Evolutionary conservation across 306 rosid genomes (phyloP).

Genomic region (Pyrus communis): DNA sequence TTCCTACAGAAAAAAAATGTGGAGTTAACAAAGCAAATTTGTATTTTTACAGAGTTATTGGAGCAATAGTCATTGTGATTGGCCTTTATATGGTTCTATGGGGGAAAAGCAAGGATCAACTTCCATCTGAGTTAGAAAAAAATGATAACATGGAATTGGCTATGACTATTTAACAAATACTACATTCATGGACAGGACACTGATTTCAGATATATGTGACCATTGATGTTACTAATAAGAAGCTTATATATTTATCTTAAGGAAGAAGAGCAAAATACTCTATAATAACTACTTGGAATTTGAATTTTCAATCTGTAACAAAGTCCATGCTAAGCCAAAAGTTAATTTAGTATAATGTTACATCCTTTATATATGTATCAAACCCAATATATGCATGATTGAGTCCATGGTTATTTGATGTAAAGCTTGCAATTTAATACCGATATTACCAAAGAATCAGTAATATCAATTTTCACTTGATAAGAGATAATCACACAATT

Average conservation of each 20-base stretch:
- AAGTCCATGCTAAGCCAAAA: not conserved
- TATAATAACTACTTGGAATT: not conserved
- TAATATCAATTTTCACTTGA: not conserved
- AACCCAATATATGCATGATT: not conserved
- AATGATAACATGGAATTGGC: not conserved
- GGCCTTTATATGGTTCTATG: constrained; percentile 47
- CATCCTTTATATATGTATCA: not conserved
- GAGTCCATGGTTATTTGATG: not conserved
- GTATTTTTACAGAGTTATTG: constrained; percentile 27
- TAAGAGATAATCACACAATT: too few species aligned
- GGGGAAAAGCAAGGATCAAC: constrained; percentile 42
- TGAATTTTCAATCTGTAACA: not conserved
- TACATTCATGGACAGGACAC: not conserved
- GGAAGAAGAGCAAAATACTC: not conserved
- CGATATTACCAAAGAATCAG: not conserved
- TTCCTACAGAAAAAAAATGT: not conserved
- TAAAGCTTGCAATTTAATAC: not conserved
- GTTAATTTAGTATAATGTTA: not conserved
- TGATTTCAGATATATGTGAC: not conserved
- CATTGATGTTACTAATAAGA: not conserved
- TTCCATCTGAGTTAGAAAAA: not conserved
- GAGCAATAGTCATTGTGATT: constrained; percentile 33
- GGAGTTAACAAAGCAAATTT: not conserved
- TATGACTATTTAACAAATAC: constrained; percentile 9
- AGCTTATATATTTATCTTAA: not conserved